Conservation (phyloP, 2,329 filamentous ascomycete genomes). For the Emericellopsis atlantica region DNA sequence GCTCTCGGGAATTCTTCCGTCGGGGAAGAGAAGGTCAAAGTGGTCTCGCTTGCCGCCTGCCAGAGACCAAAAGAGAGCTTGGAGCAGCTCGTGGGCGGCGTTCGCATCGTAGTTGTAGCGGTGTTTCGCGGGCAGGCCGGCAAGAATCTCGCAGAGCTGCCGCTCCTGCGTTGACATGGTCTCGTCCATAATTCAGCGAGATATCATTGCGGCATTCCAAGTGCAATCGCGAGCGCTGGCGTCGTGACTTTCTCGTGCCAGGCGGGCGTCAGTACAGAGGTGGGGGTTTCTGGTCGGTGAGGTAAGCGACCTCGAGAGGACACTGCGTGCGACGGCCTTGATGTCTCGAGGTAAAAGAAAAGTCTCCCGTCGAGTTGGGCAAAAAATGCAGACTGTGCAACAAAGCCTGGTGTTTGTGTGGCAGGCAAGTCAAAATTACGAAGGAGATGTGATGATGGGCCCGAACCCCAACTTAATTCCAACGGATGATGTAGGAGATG, state of each 20-base stretch:
- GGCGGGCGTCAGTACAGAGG: neutral
- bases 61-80: slow-evolving; percentile 77
- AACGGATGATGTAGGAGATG: too few species aligned
- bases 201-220: too few species aligned
- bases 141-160: slow-evolving; percentile 72
- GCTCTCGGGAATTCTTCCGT: slow-evolving; percentile 49
- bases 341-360: too few species aligned
- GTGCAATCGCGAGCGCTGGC: neutral
- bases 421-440: too few species aligned
- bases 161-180: slow-evolving; percentile 57
- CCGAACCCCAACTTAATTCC: neutral
- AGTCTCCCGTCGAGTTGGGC: too few species aligned
- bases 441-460: neutral
- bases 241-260: neutral
- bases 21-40: slow-evolving; percentile 70
- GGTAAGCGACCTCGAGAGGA: neutral
- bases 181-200: slow-evolving; percentile 30
- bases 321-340: too few species aligned
- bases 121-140: slow-evolving; percentile 62
- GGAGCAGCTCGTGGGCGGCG: slow-evolving; percentile 60
- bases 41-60: slow-evolving; percentile 64
- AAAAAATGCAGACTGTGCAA: too few species aligned
- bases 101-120: slow-evolving; percentile 62
- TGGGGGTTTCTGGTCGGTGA: neutral
- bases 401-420: too few species aligned